Base-by-base conservation (phyloP, 73 alveolate genomes). In the Durusdinium trenchii region DNA sequence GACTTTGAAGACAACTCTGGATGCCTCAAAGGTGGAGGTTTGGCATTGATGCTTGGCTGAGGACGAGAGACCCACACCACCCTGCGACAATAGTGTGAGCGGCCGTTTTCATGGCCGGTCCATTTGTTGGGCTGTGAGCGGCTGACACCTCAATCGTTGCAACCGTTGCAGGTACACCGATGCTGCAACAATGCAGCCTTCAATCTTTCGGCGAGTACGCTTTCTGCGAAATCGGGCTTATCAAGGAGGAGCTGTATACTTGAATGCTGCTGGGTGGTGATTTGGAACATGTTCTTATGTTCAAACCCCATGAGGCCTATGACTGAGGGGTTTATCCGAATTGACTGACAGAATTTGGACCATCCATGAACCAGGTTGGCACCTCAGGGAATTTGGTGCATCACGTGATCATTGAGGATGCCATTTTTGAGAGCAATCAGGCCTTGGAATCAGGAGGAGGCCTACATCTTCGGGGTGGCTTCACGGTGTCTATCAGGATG, bases 381-480 rank as follows among this genome's bases (percentile, higher is more conserved):
- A 36, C 51, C 36, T 36, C 36, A 50, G 51, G 12, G 51, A 38
- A 71, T 50, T 6, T 38, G 48, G 83, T 71, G 86, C 86, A 86
- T 42, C 95, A 69, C 9, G 18, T 86, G 45, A 30, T 42, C 48
- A 35, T 86, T 43, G 83, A 86, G 52, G 95, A 86, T 40, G 95
- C 40, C 57, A 20, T 86, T 36, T 86, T 86, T n/a, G 83, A 86
- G 40, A n/a, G 69, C 42, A 86, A 86, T 35, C 64, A 32, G 81
- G 95, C 51, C 36, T 42, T 18, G 5, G 95, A 86, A 43, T 20
- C 52, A 26, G 95, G 95, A 26, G 95, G 95, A 20, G 95, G 60
- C 83, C 1, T 86, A 20, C 61, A 60, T 20, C 43, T 86, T 45
- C 67, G 40, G 23, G 95, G 64, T 38, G 83, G 52, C 40, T 42